Base-by-base conservation (phyloP, 192 early-diverging fungal species). In the Chytriomyces sp. region DNA sequence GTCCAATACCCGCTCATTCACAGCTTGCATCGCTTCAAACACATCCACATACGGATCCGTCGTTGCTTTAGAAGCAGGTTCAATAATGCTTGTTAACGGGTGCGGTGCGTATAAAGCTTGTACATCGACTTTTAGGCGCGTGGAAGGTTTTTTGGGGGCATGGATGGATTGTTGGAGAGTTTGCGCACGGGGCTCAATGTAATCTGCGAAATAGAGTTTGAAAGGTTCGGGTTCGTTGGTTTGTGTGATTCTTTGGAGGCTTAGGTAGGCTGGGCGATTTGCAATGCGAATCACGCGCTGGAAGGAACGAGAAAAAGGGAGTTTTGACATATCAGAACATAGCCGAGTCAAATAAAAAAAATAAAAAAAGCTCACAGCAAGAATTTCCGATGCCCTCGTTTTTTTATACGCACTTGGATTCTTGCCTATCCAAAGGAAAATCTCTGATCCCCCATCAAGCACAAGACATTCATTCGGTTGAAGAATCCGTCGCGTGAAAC, bases 351-450 rank as follows among this genome's bases (percentile, higher is more conserved):
- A n/a, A n/a, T n/a, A n/a, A n/a, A n/a, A n/a, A n/a, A n/a, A n/a
- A n/a, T n/a, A n/a, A 53, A 45, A 45, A 45, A 45, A 74, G 61
- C 76, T 23, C 61, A 86, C 86, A 16, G 87, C 84, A n/a, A 88
- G 61, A 0, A 85, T 70, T 68, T 86, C 82, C 7, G 82, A 82
- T 3, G 85, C 81, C 9, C 43, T 50, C 9, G 7, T 45, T 59
- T 82, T 78, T 26, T 79, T 43, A 4, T 61, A 62, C 3, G 71
- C 0, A 20, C 48, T 26, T 7, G 83, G 64, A 7, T 64, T 61
- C 45, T 75, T 81, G 16, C 87, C 87, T 20, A 87, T 82, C 87
- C 87, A 88, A 35, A 88, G 59, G 61, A 81, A 87, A 45, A 88
- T 57, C 49, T 87, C 83, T 16, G 78, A 69, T 10, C 83, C 85